A percentile compares a stretch with the other conserved stretches of the same genome.
Evolutionary conservation across 2,329 filamentous ascomycete species (phyloP).

Genomic region (Plectosphaerella plurivora): DNA sequence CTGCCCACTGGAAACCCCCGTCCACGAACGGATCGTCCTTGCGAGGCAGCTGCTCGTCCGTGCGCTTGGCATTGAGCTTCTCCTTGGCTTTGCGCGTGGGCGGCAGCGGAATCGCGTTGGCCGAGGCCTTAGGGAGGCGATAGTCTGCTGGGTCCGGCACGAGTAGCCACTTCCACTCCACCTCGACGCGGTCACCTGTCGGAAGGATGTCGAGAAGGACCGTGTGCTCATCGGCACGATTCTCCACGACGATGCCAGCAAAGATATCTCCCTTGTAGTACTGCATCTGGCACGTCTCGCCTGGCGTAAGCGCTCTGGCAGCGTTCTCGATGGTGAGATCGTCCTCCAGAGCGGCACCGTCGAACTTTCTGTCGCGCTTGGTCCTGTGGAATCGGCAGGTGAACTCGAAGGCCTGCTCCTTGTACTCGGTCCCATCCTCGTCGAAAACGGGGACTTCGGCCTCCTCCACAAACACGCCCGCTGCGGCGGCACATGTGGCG

Average conservation of each 20-base stretch:
- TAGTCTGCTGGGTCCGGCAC: slow-evolving; percentile 68
- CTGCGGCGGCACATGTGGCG: slow-evolving; percentile 87
- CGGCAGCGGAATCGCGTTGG: slow-evolving; percentile 68
- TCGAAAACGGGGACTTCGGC: slow-evolving; percentile 81
- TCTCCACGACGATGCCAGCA: slow-evolving; percentile 83
- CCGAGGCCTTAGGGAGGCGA: slow-evolving; percentile 68
- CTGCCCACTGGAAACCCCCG: slow-evolving; percentile 64
- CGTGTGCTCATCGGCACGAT: slow-evolving; percentile 68
- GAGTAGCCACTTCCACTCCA: slow-evolving; percentile 80
- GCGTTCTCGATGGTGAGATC: slow-evolving; percentile 64
- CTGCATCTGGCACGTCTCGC: slow-evolving; percentile 84
- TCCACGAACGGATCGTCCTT: slow-evolving; percentile 65
- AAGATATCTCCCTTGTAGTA: slow-evolving; percentile 82
- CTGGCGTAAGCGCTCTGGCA: slow-evolving; percentile 62
- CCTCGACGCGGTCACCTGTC: slow-evolving; percentile 70
- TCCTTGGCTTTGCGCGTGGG: slow-evolving; percentile 58
- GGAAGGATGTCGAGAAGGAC: slow-evolving; percentile 80
- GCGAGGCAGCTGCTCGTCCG: slow-evolving; percentile 57
- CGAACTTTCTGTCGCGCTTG: slow-evolving; percentile 74
- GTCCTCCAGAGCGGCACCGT: slow-evolving; percentile 64
- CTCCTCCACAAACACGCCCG: slow-evolving; percentile 87
- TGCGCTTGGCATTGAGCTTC: slow-evolving; percentile 62
- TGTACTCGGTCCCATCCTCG: slow-evolving; percentile 89
- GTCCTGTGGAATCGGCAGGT: slow-evolving; percentile 91
- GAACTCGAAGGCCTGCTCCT: slow-evolving; percentile 86